Conservation (phyloP, 2,329 filamentous ascomycete species). For the Boeremia exigua region DNA sequence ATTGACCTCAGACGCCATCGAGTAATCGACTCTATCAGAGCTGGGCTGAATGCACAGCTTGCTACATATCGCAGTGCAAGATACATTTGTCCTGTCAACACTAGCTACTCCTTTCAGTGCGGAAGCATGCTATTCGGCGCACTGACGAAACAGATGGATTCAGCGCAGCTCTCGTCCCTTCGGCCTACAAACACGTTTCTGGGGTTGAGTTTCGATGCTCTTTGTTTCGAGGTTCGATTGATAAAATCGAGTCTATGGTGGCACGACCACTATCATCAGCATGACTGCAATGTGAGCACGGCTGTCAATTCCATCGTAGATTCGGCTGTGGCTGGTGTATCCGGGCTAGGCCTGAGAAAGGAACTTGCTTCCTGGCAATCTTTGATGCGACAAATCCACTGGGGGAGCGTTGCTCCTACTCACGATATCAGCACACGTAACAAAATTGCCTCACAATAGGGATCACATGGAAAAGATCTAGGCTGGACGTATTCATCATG, state of each 20-base stretch:
- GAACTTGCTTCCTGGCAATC: too few relatives aligned
- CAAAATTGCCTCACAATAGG: too few relatives aligned
- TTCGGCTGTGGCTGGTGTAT: background rate
- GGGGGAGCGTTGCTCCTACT: too few relatives aligned
- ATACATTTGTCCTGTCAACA: background rate
- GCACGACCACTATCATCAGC: background rate
- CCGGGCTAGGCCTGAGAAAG: background rate
- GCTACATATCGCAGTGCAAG: constrained; percentile 3
- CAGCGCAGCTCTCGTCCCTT: background rate
- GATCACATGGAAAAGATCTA: too few relatives aligned
- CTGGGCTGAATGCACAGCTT: constrained; percentile 8
- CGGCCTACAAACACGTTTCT: background rate
- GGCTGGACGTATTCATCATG: too few relatives aligned
- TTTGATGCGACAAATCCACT: too few relatives aligned
- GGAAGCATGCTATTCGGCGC: background rate
- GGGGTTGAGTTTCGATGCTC: background rate
- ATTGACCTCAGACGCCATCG: constrained; percentile 9
- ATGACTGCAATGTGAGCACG: background rate
- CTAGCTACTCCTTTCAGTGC: background rate
- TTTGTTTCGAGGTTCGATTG: background rate
- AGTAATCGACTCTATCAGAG: constrained; percentile 12
- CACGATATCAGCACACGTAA: too few relatives aligned
- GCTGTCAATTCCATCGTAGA: background rate
- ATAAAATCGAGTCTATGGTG: background rate
- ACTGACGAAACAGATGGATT: background rate